Evolutionary conservation across 2,329 filamentous ascomycete species (phyloP).

Genomic region (Cryphonectria radicalis): DNA sequence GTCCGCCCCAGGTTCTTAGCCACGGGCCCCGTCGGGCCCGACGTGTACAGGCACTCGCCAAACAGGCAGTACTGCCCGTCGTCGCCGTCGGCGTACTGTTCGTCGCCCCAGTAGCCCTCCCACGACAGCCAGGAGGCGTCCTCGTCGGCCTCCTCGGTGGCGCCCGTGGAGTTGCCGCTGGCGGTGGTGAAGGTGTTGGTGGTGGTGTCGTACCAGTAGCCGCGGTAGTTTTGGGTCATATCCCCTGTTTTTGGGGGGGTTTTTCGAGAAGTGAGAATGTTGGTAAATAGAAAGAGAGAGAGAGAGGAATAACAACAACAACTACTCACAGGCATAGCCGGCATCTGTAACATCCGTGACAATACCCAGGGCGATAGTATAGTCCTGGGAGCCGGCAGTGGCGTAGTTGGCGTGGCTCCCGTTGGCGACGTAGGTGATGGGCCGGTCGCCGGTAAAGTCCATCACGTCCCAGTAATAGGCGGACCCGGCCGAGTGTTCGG

Average conservation of each 20-base stretch:
- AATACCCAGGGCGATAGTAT: slow-evolving; percentile 31
- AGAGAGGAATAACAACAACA: neutral
- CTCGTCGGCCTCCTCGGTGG: slow-evolving; percentile 25
- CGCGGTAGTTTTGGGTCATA: slow-evolving; percentile 34
- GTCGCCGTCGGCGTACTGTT: slow-evolving; percentile 30
- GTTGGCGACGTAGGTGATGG: slow-evolving; percentile 31
- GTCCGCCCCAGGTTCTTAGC: slow-evolving; percentile 33
- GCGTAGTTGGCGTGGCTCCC: slow-evolving; percentile 36
- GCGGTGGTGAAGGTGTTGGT: slow-evolving; percentile 27
- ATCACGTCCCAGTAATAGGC: slow-evolving; percentile 34
- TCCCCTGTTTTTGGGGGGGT: slow-evolving; percentile 25
- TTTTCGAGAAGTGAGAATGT: neutral
- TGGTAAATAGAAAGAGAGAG: neutral
- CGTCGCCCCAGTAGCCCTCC: slow-evolving; percentile 34
- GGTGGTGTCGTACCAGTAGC: slow-evolving; percentile 32
- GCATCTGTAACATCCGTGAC: slow-evolving; percentile 33
- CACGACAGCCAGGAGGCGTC: slow-evolving; percentile 31
- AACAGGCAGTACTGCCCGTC: slow-evolving; percentile 33
- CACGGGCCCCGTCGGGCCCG: slow-evolving; percentile 33
- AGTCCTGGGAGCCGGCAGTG: slow-evolving; percentile 32
- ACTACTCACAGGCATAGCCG: slow-evolving; percentile 24
- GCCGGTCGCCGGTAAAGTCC: slow-evolving; percentile 26
- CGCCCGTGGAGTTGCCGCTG: slow-evolving; percentile 22
- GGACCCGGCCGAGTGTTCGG: slow-evolving; percentile 33
- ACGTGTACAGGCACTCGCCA: slow-evolving; percentile 33